Evolutionary conservation across 75 land plant species (phyloP), one percentile per base, ranked within the genome.

Genomic region (Isoetes taiwanensis): DNA sequence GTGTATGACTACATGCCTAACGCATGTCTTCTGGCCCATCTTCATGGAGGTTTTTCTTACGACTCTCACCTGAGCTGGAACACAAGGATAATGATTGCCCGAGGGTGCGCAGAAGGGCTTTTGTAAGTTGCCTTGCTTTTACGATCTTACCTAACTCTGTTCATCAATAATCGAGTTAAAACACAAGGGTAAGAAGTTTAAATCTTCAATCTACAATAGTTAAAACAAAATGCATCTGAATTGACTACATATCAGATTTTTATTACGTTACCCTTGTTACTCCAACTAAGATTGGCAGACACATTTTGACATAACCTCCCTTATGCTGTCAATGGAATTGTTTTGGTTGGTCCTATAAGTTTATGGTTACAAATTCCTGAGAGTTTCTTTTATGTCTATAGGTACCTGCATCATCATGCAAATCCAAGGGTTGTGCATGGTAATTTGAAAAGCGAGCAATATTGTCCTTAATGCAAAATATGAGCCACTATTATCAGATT

Each of bases 351-450:
- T n/a, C n/a, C n/a, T n/a, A n/a, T n/a, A n/a, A n/a, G n/a, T n/a
- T n/a, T n/a, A n/a, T n/a, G n/a, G n/a, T n/a, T n/a, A n/a, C n/a
- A n/a, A n/a, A n/a, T n/a, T n/a, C n/a, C n/a, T n/a, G n/a, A n/a
- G n/a, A n/a, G n/a, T n/a, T n/a, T n/a, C n/a, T n/a, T 50, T 38
- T 58, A 63, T 34, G 6, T 17, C 39, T 61, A 1, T 70, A 85
- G 91, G 60, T 86, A 86, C 58, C 57, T 86, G 67, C 91, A 85
- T 58, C 85, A 82, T 52, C 54, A 79, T 43, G 83, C 72, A 41
- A 79, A 65, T 1, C 91, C 91, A 26, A 85, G 79, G 54, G 80
- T 91, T 24, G 79, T 82, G 25, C 91, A 86, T 34, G 53, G 86
- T 35, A 86, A 82, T 59, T 64, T 86, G 27, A 33, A 86, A 86